Evolutionary conservation across 1,139 yeast species (phyloP).

Genomic region (Yamadazyma jaroonii): DNA sequence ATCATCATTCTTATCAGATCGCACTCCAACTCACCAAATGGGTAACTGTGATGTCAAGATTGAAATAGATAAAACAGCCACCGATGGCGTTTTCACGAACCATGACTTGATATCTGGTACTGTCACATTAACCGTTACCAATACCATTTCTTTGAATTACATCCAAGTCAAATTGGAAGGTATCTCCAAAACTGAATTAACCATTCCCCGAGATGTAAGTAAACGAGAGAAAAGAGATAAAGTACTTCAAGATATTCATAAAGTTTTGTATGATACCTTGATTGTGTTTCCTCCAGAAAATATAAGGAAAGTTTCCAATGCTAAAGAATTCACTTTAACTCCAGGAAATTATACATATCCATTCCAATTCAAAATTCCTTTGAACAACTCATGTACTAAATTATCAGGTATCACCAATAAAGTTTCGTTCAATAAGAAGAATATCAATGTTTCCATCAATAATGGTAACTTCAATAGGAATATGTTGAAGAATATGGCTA

Average conservation of each 20-base stretch:
- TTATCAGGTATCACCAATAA: constrained; percentile 41
- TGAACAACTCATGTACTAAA: constrained; percentile 47
- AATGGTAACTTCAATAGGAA: constrained; percentile 31
- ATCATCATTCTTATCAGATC: neutral
- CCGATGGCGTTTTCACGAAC: constrained; percentile 51
- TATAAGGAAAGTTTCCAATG: constrained; percentile 43
- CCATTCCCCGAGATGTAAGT: constrained; percentile 20
- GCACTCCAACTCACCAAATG: constrained; percentile 7
- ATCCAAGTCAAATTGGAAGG: constrained; percentile 65
- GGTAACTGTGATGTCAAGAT: constrained; percentile 28
- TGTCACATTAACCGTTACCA: constrained; percentile 41
- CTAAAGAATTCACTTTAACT: constrained; percentile 55
- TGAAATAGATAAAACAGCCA: constrained; percentile 33
- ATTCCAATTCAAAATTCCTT: constrained; percentile 55
- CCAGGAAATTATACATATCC: constrained; percentile 61
- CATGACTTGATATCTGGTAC: constrained; percentile 49
- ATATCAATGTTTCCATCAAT: constrained; percentile 30
- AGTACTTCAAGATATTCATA: constrained; percentile 46
- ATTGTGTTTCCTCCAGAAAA: constrained; percentile 64
- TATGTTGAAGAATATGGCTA: constrained; percentile 22
- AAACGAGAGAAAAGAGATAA: constrained; percentile 21
- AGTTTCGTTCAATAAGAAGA: constrained; percentile 31
- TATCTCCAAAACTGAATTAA: constrained; percentile 38
- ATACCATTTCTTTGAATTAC: constrained; percentile 47
- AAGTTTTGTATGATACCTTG: constrained; percentile 51